Evolutionary conservation across 2,329 filamentous ascomycete species (phyloP), one percentile per base, ranked within the genome.

Genomic region (Fusarium transvaalense): DNA sequence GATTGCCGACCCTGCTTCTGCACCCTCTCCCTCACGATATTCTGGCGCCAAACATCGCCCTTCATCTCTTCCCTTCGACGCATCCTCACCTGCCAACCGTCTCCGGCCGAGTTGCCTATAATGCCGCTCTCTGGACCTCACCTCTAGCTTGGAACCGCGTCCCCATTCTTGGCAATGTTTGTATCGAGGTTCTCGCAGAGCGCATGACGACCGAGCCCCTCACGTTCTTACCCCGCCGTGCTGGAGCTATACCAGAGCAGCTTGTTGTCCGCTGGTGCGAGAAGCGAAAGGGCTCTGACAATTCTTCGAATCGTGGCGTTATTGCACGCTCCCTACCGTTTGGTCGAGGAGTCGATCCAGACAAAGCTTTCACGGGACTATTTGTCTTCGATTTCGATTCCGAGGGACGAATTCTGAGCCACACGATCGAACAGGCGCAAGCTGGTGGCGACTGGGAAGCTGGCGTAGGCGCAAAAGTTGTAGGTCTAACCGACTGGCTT

Each of bases 341-440:
- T 31, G 69, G 69, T 6, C 68, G 71, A 21, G 76, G 74, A 5
- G 79, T 75, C 6, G 86, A 88, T 57, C 86, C 88, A 50, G 87
- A 87, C 64, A 91, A 92, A 74, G 91, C 94, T 75, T 98, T 98
- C 73, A 92, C 90, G 2, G 96, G 96, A 0, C 80, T 98, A 13
- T 99, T 98, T 79, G 91, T 97, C 61, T 99, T 99, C 78, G 93
- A 97, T 69, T 99, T 99, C 77, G 96, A 98, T 76, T 85, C 89
- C 46, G 87, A 97, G 73, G 96, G 96, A 2, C 86, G 93, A 67
- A 89, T 99, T 35, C 80, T 92, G 47, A 93, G 89, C 71, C 96
- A 98, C 78, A 97, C 93, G 0, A 98, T 99, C 74, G 96, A 99
- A 80, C 92, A 97, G 80, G 92, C 92, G 2, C 92, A 97, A 74